Percentiles rank a stretch among this genome's conserved stretches.
phyloP scores from a whole-genome alignment of 2,329 filamentous ascomycete species.

The Exophiala oligosperma region DNA sequence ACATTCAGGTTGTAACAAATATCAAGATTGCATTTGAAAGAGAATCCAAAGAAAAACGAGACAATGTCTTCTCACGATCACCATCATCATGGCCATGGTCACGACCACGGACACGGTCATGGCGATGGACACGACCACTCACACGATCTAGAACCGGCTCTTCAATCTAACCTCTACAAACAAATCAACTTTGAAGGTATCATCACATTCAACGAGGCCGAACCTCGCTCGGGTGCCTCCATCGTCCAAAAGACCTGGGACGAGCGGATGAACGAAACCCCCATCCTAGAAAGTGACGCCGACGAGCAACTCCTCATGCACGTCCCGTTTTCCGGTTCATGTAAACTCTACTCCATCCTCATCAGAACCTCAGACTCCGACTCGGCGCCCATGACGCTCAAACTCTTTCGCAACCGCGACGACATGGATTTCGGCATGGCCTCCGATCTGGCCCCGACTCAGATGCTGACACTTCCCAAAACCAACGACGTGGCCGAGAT shows the following conservation, averaged over 20 bases:
- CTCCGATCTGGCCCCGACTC: constrained; percentile 67
- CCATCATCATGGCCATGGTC: constrained; percentile 36
- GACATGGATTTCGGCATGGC: constrained; percentile 82
- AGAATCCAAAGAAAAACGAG: not conserved
- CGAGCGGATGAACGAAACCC: constrained; percentile 68
- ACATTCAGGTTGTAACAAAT: not conserved
- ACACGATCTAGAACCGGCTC: constrained; percentile 86
- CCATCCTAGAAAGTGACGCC: constrained; percentile 79
- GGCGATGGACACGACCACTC: constrained; percentile 77
- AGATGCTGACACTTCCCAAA: constrained; percentile 67
- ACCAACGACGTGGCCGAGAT: constrained; percentile 76
- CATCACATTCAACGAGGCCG: constrained; percentile 78
- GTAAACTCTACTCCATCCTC: constrained; percentile 87
- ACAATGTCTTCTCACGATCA: constrained; percentile 22
- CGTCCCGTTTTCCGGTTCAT: constrained; percentile 89
- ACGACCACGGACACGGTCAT: constrained; percentile 48
- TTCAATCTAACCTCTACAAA: constrained; percentile 87
- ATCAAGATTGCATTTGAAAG: not conserved
- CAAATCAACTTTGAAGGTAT: constrained; percentile 89
- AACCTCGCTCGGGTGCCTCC: constrained; percentile 65
- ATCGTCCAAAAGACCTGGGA: constrained; percentile 91
- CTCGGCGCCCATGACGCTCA: constrained; percentile 77
- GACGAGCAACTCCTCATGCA: constrained; percentile 95
- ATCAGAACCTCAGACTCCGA: constrained; percentile 72
- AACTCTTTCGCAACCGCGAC: constrained; percentile 82